Percentiles rank a stretch among this genome's conserved stretches.
phyloP scores from a whole-genome alignment of 2,329 filamentous ascomycete species.

The Trichoderma sp. region DNA sequence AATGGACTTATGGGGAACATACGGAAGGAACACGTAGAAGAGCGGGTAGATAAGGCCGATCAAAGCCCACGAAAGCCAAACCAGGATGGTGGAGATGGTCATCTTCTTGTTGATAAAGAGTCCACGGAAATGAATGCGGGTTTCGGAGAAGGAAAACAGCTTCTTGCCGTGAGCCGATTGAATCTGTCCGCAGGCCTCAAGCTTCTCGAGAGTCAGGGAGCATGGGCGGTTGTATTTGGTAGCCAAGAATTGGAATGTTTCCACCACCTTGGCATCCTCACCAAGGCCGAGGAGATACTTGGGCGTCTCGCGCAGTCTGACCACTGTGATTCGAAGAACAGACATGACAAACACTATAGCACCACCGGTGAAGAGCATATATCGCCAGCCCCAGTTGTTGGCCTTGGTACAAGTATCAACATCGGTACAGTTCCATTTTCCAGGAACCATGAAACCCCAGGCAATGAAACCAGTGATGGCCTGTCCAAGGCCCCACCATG shows the following conservation, averaged over 20 bases:
- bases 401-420: conserved; percentile 44
- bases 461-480: conserved; percentile 44
- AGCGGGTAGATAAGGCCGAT: conserved; percentile 72
- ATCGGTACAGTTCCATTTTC: conserved; percentile 40
- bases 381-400: conserved; percentile 51
- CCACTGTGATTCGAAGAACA: conserved; percentile 43
- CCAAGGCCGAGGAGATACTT: conserved; percentile 46
- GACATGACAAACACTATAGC: conserved; percentile 44
- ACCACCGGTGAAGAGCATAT: conserved; percentile 45
- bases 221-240: conserved; percentile 43
- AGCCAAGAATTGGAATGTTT: conserved; percentile 46
- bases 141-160: conserved; percentile 33
- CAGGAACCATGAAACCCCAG: conserved; percentile 49
- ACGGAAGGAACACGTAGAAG: conserved; percentile 71
- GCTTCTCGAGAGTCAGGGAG: conserved; percentile 44
- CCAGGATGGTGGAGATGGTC: conserved; percentile 58
- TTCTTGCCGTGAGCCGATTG: conserved; percentile 35
- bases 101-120: conserved; percentile 62
- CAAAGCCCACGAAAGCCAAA: conserved; percentile 67
- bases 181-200: conserved; percentile 46
- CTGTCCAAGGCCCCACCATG: conserved; percentile 53
- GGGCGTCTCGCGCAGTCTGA: conserved; percentile 48
- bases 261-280: conserved; percentile 48
- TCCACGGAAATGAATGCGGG: conserved; percentile 56
- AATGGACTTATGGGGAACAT: conserved; percentile 24